A percentile compares a stretch with the other conserved stretches of the same genome.
These are phyloP conservation scores for Omphalea diandra DNA, from an alignment of 441 rosid genomes.

Conservation along the genomic window DNA sequence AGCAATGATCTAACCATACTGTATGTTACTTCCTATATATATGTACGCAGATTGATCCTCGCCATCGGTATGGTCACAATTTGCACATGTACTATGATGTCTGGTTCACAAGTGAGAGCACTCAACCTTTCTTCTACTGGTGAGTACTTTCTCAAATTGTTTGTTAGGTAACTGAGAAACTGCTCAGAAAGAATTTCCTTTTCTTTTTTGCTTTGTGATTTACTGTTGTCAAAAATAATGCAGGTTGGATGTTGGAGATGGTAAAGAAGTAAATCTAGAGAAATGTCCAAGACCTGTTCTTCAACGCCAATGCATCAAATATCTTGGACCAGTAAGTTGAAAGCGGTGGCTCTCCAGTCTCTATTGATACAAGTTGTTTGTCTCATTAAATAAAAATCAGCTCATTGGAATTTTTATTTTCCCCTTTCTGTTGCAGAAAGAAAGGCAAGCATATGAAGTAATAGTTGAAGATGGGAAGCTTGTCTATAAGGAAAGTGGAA, in stretches of 20 bases:
- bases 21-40: background rate
- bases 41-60: constrained; percentile 80
- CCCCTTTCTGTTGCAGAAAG: constrained; percentile 52
- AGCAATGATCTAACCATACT: background rate
- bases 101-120: constrained; percentile 83
- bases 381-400: background rate
- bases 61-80: constrained; percentile 97
- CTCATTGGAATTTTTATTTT: background rate
- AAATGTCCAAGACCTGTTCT: constrained; percentile 65
- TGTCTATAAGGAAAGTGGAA: constrained; percentile 49
- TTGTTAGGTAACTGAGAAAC: background rate
- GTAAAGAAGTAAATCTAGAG: constrained; percentile 75
- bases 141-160: constrained; percentile 24
- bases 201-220: background rate
- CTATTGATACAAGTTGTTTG: too few relatives aligned
- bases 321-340: constrained; percentile 81
- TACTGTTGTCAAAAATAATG: constrained; percentile 16
- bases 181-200: background rate
- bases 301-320: constrained; percentile 86
- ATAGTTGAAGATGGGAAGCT: constrained; percentile 62
- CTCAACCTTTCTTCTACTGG: constrained; percentile 97
- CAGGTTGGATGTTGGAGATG: constrained; percentile 98
- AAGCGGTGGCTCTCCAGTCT: background rate
- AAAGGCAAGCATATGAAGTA: constrained; percentile 81
- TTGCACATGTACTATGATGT: constrained; percentile 69